Base-by-base conservation (phyloP, 2,329 filamentous ascomycete species). In the Juglanconis juglandina region DNA sequence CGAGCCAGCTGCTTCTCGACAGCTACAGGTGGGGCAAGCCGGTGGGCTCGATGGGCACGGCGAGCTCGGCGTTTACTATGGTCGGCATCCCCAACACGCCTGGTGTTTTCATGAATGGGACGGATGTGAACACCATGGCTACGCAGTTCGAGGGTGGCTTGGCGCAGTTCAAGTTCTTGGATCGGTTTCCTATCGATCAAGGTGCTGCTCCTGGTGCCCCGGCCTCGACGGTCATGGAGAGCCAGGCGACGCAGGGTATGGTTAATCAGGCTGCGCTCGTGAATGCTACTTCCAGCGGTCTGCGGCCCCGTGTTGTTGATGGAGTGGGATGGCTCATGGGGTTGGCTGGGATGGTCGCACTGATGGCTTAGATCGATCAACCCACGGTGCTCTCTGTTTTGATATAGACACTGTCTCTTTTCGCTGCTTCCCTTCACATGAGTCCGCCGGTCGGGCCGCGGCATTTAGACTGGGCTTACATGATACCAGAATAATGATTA, bases 1-100 rank as follows among this genome's bases (percentile, higher is more conserved):
- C 88, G 0, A 72, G 80, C 2, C 81, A 89, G 75, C 87, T 91
- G 54, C 70, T 90, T 17, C 69, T 78, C 14, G 83, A 87, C 67
- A 83, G 79, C 0, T 91, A 85, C 74, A 76, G 83, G 32, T 91
- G 86, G 77, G 88, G 87, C 4, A 92, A 92, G 78, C 86, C 89
- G 0, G 76, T 91, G 32, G 87, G 78, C 13, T 83, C 82, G 34
- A 65, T 90, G 1, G 87, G 86, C 11, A 73, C 72, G 0, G 73
- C 66, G 10, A 66, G 64, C 6, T 65, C 63, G 4, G 76, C 77
- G 4, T 71, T 83, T 5, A 64, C 69, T 1, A 72, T 70, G 11
- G 77, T 77, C 0, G 79, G 79, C 1, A 79, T 88, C 53, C 67
- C 72, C 3, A 53, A 66, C 2, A 74, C 72, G 4, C 68, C 74